phyloP scores from a whole-genome alignment of 2,329 filamentous ascomycete species.

The Fusarium transvaalense region DNA sequence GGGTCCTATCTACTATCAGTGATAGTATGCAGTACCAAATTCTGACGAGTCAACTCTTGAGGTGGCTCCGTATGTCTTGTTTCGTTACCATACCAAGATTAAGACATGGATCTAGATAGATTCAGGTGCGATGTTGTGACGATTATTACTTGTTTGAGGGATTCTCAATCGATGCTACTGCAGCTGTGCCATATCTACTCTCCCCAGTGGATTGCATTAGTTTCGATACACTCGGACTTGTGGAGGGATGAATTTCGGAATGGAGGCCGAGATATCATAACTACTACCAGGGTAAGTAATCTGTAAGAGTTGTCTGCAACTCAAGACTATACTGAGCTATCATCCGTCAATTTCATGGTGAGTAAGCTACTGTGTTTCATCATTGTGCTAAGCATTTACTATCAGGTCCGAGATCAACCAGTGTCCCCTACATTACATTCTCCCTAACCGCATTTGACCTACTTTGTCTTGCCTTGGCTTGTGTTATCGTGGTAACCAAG shows the following conservation, averaged over 20 bases:
- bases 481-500: background rate
- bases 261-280: background rate
- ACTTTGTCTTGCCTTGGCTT: background rate
- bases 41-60: background rate
- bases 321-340: too few species aligned
- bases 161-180: background rate
- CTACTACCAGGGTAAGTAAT: too few species aligned
- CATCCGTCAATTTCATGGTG: background rate
- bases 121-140: background rate
- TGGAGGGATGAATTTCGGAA: background rate
- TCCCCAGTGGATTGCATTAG: background rate
- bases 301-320: background rate
- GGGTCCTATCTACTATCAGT: background rate
- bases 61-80: background rate
- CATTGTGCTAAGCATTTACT: background rate
- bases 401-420: background rate
- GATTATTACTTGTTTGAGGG: background rate
- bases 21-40: too few species aligned
- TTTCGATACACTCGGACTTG: background rate
- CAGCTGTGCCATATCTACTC: background rate
- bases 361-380: background rate
- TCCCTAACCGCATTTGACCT: background rate
- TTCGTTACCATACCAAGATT: background rate
- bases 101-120: background rate
- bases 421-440: background rate